phyloP scores from a whole-genome alignment of 1,284 basidiomycete species.

The Polyporus tsugae region DNA sequence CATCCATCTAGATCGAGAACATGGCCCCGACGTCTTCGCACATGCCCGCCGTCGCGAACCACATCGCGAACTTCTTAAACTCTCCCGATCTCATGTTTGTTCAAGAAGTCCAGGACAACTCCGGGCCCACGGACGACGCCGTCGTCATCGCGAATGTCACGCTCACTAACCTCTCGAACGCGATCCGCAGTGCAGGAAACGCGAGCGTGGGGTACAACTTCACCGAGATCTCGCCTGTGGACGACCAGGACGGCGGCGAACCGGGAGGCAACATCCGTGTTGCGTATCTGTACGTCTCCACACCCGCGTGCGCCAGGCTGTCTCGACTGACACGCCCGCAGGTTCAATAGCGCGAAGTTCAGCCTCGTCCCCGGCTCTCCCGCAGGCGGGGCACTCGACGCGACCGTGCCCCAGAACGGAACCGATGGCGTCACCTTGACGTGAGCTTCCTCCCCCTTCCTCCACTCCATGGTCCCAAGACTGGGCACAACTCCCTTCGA shows the following conservation, averaged over 20 bases:
- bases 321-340: slow-evolving; percentile 27
- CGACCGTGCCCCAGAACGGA: slow-evolving; percentile 49
- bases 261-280: slow-evolving; percentile 71
- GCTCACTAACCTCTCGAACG: slow-evolving; percentile 56
- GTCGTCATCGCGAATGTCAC: slow-evolving; percentile 61
- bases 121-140: slow-evolving; percentile 61
- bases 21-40: slow-evolving; percentile 57
- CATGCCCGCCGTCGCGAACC: slow-evolving; percentile 55
- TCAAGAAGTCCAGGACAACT: slow-evolving; percentile 74
- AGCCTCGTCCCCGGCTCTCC: slow-evolving; percentile 57
- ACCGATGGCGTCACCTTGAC: slow-evolving; percentile 53
- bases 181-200: slow-evolving; percentile 49
- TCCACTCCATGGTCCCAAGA: neutral
- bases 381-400: slow-evolving; percentile 57
- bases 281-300: slow-evolving; percentile 55
- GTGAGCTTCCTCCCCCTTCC: slow-evolving; percentile 41
- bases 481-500: neutral
- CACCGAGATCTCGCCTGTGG: slow-evolving; percentile 57
- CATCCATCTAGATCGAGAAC: slow-evolving; percentile 57
- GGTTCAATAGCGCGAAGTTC: slow-evolving; percentile 59
- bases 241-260: slow-evolving; percentile 64
- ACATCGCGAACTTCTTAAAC: slow-evolving; percentile 59
- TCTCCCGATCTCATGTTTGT: slow-evolving; percentile 68
- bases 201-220: slow-evolving; percentile 54
- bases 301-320: neutral